Percentiles rank a stretch among this genome's conserved stretches.
phyloP scores from a whole-genome alignment of 352 stramenopile genomes.

The Blastocystis sp. region DNA sequence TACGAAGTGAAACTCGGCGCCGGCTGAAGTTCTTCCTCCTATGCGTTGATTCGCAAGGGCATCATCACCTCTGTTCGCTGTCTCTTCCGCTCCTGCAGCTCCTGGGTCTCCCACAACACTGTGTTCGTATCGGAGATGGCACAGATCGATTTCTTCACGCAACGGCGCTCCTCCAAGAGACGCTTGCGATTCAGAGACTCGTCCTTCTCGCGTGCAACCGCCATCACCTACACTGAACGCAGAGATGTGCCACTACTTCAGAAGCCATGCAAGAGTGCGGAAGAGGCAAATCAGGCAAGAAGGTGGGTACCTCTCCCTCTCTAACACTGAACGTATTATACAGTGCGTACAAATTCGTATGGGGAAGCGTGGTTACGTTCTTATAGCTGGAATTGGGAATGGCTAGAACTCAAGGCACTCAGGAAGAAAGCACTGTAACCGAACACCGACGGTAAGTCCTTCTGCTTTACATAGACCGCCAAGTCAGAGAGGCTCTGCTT shows the following conservation, averaged over 20 bases:
- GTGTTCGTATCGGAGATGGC: not conserved
- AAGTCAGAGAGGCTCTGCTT: not conserved
- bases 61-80: slow-evolving; percentile 15
- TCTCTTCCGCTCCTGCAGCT: slow-evolving; percentile 29
- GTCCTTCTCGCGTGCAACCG: slow-evolving; percentile 21
- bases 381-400: slow-evolving; percentile 34
- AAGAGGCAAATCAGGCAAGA: slow-evolving; percentile 26
- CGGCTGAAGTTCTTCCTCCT: slow-evolving; percentile 34
- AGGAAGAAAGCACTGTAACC: not conserved
- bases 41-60: not conserved
- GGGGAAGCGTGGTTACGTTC: not conserved
- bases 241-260: slow-evolving; percentile 3
- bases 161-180: slow-evolving; percentile 46
- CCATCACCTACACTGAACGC: not conserved
- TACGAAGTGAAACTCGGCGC: not conserved
- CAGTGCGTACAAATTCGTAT: not conserved
- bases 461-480: not conserved
- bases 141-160: slow-evolving; percentile 66
- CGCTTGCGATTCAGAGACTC: slow-evolving; percentile 25
- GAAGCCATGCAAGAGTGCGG: not conserved
- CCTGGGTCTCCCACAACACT: slow-evolving; percentile 30
- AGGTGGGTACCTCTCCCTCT: not conserved
- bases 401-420: not conserved
- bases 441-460: not conserved
- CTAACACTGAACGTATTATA: not conserved